phyloP scores from a whole-genome alignment of 768 basidiomycete species.

The Cystoderma amianthinum region DNA sequence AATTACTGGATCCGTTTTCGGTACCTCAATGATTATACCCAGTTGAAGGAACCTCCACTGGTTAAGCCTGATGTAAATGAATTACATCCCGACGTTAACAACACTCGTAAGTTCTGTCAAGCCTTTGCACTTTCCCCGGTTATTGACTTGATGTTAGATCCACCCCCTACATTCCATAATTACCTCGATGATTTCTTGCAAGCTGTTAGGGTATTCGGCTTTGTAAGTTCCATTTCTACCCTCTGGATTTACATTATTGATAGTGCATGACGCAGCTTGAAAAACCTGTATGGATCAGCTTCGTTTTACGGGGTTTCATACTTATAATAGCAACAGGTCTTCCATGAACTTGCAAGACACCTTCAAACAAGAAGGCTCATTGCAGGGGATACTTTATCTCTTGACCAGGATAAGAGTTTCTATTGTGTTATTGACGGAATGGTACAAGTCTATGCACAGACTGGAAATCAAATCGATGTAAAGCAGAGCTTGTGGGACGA shows the following conservation, averaged over 20 bases:
- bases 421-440: conserved; percentile 98
- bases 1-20: conserved; percentile 85
- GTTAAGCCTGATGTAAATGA: conserved; percentile 80
- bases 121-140: not conserved
- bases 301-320: not conserved
- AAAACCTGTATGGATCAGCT: conserved; percentile 66
- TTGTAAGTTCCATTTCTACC: conserved; percentile 37
- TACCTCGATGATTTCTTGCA: conserved; percentile 97
- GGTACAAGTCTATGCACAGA: conserved; percentile 86
- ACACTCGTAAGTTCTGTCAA: conserved; percentile 22
- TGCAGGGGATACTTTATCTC: conserved; percentile 89
- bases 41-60: conserved; percentile 75
- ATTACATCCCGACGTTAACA: conserved; percentile 88
- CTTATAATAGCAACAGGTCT: conserved; percentile 48
- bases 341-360: conserved; percentile 95
- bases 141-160: conserved; percentile 32
- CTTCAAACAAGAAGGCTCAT: conserved; percentile 92
- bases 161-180: conserved; percentile 81
- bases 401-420: conserved; percentile 91
- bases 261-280: conserved; percentile 43
- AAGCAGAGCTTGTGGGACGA: conserved; percentile 65
- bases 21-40: conserved; percentile 69
- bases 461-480: conserved; percentile 41
- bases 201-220: conserved; percentile 95
- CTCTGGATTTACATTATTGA: conserved; percentile 3